These are phyloP conservation scores for Termitomyces sp. DNA, from an alignment of 768 basidiomycete species.

Conservation along the genomic window DNA sequence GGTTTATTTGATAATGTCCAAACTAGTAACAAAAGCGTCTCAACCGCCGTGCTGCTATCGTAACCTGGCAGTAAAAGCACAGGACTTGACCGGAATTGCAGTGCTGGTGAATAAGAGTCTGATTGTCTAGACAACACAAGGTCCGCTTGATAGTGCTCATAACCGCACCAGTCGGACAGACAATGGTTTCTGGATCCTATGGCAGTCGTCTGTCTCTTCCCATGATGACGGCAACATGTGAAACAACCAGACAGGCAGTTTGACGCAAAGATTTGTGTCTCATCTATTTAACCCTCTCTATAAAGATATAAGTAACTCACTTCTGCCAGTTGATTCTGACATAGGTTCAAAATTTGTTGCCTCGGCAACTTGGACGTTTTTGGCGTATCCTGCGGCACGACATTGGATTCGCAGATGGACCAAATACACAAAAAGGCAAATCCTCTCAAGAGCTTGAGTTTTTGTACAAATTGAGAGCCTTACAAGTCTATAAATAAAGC, in stretches of 20 bases:
- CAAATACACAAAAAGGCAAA: neutral
- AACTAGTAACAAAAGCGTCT: neutral
- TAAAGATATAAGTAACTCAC: neutral
- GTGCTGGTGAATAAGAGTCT: neutral
- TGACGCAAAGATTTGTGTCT: neutral
- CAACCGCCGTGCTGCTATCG: neutral
- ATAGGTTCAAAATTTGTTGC: neutral
- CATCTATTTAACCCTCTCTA: neutral
- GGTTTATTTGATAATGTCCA: too few relatives aligned
- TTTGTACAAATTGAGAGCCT: neutral
- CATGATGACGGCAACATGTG: neutral
- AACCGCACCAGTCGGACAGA: neutral
- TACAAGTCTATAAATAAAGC: neutral
- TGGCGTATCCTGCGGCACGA: neutral
- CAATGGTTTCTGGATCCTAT: neutral
- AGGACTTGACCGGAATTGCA: too few relatives aligned
- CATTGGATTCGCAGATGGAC: neutral
- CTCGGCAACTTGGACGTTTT: neutral
- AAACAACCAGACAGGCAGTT: neutral
- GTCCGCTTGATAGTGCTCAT: neutral
- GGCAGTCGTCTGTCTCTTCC: neutral
- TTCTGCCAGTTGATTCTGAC: neutral
- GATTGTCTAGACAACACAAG: neutral
- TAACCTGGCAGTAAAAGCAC: neutral
- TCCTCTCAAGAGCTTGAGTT: too few relatives aligned